Percentiles rank a stretch among this genome's conserved stretches.
Conservation (phyloP, 768 basidiomycete species). For the Auricularia auricula-judae region DNA sequence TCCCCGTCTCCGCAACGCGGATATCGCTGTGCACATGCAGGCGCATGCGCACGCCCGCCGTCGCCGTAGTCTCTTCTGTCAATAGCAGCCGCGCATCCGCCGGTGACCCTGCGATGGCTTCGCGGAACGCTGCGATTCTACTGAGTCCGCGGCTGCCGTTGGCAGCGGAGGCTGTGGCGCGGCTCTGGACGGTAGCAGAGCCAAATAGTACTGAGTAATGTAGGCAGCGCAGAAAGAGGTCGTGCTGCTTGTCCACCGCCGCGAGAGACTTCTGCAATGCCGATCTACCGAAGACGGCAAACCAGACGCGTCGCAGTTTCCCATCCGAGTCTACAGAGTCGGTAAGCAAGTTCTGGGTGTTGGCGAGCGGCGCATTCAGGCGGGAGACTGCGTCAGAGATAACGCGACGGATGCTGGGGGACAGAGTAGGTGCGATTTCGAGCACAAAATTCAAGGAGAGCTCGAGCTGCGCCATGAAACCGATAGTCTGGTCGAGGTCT, state of each 20-base stretch:
- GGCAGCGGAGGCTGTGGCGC: neutral
- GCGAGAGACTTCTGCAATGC: neutral
- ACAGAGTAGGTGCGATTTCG: too few relatives aligned
- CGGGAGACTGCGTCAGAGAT: too few relatives aligned
- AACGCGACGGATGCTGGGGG: too few relatives aligned
- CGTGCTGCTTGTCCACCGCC: neutral
- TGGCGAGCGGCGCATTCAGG: too few relatives aligned
- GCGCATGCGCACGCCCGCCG: too few relatives aligned
- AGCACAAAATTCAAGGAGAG: too few relatives aligned
- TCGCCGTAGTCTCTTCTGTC: neutral
- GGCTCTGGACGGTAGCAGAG: too few relatives aligned
- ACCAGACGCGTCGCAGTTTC: neutral
- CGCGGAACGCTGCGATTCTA: neutral
- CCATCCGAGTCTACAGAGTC: neutral
- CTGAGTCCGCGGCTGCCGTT: neutral
- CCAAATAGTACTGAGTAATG: slow-evolving; percentile 1
- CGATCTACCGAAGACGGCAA: neutral
- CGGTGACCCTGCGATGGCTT: neutral
- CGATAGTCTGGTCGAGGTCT: too few relatives aligned
- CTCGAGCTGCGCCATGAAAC: too few relatives aligned
- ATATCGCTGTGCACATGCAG: too few relatives aligned
- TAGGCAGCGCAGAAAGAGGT: neutral
- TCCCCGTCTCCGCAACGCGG: too few relatives aligned
- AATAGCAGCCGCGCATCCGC: neutral
- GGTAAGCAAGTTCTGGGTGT: too few relatives aligned